Evolutionary conservation across 371 early-diverging fungal species (phyloP), one percentile per base, ranked within the genome.

Genomic region (Mortierella sp.): DNA sequence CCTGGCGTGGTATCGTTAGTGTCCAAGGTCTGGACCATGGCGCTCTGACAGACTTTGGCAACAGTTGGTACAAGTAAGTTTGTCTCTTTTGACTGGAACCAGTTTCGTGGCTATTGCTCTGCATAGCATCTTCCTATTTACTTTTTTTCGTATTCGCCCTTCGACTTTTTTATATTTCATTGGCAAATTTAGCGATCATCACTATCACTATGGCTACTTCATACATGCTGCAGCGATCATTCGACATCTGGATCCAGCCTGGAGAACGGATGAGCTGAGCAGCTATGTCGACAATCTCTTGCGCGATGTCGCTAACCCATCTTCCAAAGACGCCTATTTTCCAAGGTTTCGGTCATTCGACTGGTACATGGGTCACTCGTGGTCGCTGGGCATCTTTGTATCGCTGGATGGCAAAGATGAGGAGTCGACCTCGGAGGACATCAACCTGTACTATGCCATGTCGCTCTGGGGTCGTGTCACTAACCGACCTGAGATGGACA

Each of bases 151-250:
- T 19, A 2, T 3, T 28, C 63, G 4, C 16, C 1, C 31, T 19
- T 63, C 7, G 5, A 16, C n/a, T 24, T 70, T 24, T 42, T 70
- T 44, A 45, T 34, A 13, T 11, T 58, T 9, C 16, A 50, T 11
- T 52, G 7, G 26, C 38, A 60, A 3, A n/a, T 73, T 92, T 74
- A 93, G 89, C 80, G 96, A 96, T 79, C 96, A 96, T 81, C 96
- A 96, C 82, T 95, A 94, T 90, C 96, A 96, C 80, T 94, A 96
- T 72, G 96, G 96, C 0, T 95, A 96, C 80, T 91, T 91, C 71
- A 72, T 92, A 57, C 92, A 93, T 74, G 86, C 93, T 74, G 93
- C 93, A 16, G 95, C 96, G 4, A 88, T 95, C 24, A 88, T 96
- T 70, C 93, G 91, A 65, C 89, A 93, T 74, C 76, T 94, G 77